phyloP scores from a whole-genome alignment of 805 yeast species.

The Candida orba region DNA sequence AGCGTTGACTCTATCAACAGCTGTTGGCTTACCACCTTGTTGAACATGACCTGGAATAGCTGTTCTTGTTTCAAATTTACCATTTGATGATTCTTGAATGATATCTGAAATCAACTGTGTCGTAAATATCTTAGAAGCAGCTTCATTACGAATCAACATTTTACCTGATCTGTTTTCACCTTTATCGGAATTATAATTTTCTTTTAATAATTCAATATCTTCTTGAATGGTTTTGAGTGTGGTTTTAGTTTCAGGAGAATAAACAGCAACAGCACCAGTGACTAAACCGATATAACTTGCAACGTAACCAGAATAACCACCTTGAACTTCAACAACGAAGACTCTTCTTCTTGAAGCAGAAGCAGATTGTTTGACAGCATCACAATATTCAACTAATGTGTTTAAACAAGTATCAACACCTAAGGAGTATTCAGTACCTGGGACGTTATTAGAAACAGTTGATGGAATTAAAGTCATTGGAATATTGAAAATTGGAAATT shows the following conservation, averaged over 20 bases:
- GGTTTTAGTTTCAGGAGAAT: slow-evolving; percentile 83
- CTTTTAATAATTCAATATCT: slow-evolving; percentile 65
- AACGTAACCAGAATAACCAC: slow-evolving; percentile 92
- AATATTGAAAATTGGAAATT: slow-evolving; percentile 87
- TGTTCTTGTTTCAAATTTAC: slow-evolving; percentile 81
- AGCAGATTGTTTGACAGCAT: slow-evolving; percentile 90
- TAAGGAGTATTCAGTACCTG: slow-evolving; percentile 95
- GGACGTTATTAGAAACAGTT: slow-evolving; percentile 94
- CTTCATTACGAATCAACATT: slow-evolving; percentile 74
- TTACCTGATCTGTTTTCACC: slow-evolving; percentile 84
- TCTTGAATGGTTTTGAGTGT: slow-evolving; percentile 59
- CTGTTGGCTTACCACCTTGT: slow-evolving; percentile 94
- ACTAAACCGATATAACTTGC: slow-evolving; percentile 81
- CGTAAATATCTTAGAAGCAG: slow-evolving; percentile 75
- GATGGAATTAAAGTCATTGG: slow-evolving; percentile 94
- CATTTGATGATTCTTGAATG: slow-evolving; percentile 69
- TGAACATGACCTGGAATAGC: slow-evolving; percentile 98
- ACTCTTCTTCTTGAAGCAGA: slow-evolving; percentile 91
- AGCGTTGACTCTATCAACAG: slow-evolving; percentile 88
- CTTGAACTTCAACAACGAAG: slow-evolving; percentile 96
- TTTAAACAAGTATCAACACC: slow-evolving; percentile 97
- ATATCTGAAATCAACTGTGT: slow-evolving; percentile 80
- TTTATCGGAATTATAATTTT: slow-evolving; percentile 61
- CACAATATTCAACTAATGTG: slow-evolving; percentile 86
- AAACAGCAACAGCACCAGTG: slow-evolving; percentile 87